A percentile compares a stretch with the other conserved stretches of the same genome.
phyloP scores from a whole-genome alignment of 1,284 basidiomycete species.

The Malassezia vespertilionis region DNA sequence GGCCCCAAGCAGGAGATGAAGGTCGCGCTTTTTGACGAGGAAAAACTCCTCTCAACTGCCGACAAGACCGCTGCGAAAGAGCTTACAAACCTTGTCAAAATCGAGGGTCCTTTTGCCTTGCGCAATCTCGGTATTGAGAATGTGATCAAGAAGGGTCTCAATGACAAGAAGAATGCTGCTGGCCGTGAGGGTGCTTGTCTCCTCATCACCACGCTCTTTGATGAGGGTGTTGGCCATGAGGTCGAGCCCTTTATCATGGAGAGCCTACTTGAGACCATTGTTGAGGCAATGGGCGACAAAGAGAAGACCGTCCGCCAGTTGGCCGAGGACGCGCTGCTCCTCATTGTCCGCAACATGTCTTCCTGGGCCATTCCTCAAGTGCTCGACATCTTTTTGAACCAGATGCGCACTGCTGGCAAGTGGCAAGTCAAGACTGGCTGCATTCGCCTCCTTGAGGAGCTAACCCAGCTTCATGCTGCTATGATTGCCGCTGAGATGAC shows the following conservation, averaged over 20 bases:
- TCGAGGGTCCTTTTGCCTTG: conserved; percentile 71
- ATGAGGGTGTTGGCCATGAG: conserved; percentile 67
- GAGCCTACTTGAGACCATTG: conserved; percentile 68
- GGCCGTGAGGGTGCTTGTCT: conserved; percentile 63
- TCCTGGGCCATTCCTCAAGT: conserved; percentile 76
- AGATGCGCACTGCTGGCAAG: conserved; percentile 93
- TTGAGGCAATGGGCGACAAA: conserved; percentile 89
- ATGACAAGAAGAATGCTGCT: conserved; percentile 56
- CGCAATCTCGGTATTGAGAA: conserved; percentile 65
- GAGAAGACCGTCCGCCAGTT: conserved; percentile 71
- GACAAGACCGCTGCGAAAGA: conserved; percentile 49
- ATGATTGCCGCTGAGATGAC: conserved; percentile 87
- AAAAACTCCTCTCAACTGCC: conserved; percentile 45
- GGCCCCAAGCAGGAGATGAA: conserved; percentile 43
- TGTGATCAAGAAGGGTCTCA: conserved; percentile 63
- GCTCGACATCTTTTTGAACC: conserved; percentile 79
- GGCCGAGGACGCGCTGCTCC: conserved; percentile 71
- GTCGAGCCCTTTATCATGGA: conserved; percentile 87
- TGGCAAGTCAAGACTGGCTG: conserved; percentile 97
- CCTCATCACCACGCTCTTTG: conserved; percentile 60
- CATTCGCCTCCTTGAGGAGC: conserved; percentile 73
- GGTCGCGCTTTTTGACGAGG: conserved; percentile 48
- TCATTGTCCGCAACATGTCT: conserved; percentile 71
- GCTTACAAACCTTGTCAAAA: conserved; percentile 50
- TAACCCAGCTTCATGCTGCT: conserved; percentile 69